Evolutionary conservation across 495 filamentous ascomycete genomes (phyloP), one percentile per base, ranked within the genome.

Genomic region (Aspergillus carlsbadensis): DNA sequence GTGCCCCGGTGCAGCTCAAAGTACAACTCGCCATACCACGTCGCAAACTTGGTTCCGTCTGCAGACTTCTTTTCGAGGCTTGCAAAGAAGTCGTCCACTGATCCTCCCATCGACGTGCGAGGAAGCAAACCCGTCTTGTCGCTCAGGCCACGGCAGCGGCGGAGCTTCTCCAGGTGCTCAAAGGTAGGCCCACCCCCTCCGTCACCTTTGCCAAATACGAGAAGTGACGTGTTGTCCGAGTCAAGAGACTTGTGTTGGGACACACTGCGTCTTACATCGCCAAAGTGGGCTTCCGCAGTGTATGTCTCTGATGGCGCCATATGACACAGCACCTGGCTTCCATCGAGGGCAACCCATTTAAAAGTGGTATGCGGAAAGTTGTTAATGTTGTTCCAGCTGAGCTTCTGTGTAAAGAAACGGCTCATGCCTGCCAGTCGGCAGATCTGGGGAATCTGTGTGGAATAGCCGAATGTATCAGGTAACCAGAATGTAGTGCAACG

Each of bases 301-400:
- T 98, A 97, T 0, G 94, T 98, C 66, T 98, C 89, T 5, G 90
- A 78, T 10, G 94, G 93, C 15, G 91, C 79, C 94, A 98, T 98
- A 68, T 98, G 94, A 70, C 93, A 97, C 48, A 98, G 80, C 40
- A 98, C 94, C 64, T 98, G 94, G 57, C 88, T 95, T 15, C 93
- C 92, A 66, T 98, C 94, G 22, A 96, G 82, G 2, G 91, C 78
- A 17, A 98, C 92, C 94, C 94, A 98, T 64, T 94, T 94, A 78
- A 98, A 98, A 1, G 94, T 98, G 1, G 93, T 97, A 62, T 98
- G 94, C 1, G 94, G 94, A 73, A 98, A 98, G 56, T 88, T 96
- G 76, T 98, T 98, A 78, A 98, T 97, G 70, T 98, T 98, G 71
- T 98, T 98, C 87, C 87, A 90, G 68, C 85, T 89, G 35, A 98